Evolutionary conservation across 805 yeast genomes (phyloP).

Genomic region (Suhomyces faveliae): DNA sequence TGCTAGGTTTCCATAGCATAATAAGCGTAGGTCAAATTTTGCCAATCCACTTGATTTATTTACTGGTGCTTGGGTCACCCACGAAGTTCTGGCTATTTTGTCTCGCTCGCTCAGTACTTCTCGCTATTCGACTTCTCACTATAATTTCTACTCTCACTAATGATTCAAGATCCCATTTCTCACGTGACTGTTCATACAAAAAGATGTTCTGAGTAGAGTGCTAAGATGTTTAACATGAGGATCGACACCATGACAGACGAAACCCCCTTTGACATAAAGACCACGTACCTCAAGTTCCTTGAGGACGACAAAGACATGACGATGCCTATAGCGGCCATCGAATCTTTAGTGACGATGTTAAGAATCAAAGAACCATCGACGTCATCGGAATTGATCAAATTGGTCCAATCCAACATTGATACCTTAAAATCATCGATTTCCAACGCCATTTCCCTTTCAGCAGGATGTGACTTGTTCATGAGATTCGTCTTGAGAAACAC

Average conservation of each 20-base stretch:
- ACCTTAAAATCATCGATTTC: conserved; percentile 76
- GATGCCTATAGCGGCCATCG: conserved; percentile 99
- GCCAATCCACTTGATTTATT: too few species aligned
- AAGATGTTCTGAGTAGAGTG: not conserved
- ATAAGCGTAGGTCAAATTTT: too few species aligned
- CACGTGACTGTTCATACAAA: conserved; percentile 1
- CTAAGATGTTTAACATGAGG: not conserved
- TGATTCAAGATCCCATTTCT: too few species aligned
- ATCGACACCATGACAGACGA: conserved; percentile 9
- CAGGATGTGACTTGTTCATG: conserved; percentile 96
- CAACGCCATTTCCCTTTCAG: conserved; percentile 89
- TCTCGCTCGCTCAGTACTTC: too few species aligned
- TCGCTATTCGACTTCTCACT: too few species aligned
- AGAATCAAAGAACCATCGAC: conserved; percentile 86
- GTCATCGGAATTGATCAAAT: conserved; percentile 84
- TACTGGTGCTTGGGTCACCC: too few species aligned
- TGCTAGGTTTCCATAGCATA: too few species aligned
- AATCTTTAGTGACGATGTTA: conserved; percentile 81
- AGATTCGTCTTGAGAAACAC: conserved; percentile 88
- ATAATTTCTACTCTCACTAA: too few species aligned
- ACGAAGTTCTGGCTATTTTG: too few species aligned
- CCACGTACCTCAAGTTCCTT: conserved; percentile 74
- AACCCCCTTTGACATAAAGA: conserved; percentile 67
- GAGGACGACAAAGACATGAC: conserved; percentile 95
- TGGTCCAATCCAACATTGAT: conserved; percentile 73